These are phyloP conservation scores for Carex scoparia DNA, from an alignment of 176 grass and related monocot species.

Conservation along the genomic window DNA sequence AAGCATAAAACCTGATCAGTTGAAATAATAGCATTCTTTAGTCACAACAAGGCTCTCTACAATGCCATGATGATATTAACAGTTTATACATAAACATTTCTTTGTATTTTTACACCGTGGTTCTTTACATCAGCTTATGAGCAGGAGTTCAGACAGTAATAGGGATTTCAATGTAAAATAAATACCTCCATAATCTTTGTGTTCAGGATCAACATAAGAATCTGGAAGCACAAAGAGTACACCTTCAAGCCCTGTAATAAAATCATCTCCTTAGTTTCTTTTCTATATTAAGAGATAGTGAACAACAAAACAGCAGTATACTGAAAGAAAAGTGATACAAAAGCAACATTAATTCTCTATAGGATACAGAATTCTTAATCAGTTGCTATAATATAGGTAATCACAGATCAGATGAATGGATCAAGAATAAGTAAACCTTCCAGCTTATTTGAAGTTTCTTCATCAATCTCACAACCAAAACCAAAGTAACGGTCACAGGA, in stretches of 20 bases:
- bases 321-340: not conserved
- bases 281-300: not conserved
- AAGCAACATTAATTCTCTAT: not conserved
- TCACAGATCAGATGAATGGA: not conserved
- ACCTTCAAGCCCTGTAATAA: slow-evolving; percentile 57
- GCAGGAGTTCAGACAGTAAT: not conserved
- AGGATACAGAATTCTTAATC: not conserved
- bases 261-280: not conserved
- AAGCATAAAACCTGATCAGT: not conserved
- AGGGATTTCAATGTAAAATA: not conserved
- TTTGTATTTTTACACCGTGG: not conserved
- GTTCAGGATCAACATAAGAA: slow-evolving; percentile 79
- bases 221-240: slow-evolving; percentile 96
- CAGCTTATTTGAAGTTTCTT: slow-evolving; percentile 94
- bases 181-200: slow-evolving; percentile 96
- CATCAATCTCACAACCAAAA: slow-evolving; percentile 80
- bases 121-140: not conserved
- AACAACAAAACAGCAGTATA: not conserved
- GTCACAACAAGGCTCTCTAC: not conserved
- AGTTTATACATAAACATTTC: not conserved
- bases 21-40: not conserved
- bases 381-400: not conserved
- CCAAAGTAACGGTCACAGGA: slow-evolving; percentile 77
- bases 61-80: not conserved
- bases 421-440: slow-evolving; percentile 41